phyloP scores from a whole-genome alignment of 257 asterid species.

The Nyctanthes arbortristis region DNA sequence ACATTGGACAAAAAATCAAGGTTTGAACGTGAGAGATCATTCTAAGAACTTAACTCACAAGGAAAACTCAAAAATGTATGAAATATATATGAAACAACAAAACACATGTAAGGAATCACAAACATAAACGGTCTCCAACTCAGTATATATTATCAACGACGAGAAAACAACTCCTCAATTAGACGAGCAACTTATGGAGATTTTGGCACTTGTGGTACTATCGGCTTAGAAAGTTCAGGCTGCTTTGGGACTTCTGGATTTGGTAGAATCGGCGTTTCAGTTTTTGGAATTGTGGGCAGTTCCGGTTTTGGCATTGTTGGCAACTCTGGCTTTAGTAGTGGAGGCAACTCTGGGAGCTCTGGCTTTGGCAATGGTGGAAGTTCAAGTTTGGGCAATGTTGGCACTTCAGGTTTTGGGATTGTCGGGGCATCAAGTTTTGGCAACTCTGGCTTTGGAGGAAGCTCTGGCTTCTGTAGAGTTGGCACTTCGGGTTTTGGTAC shows the following conservation, averaged over 20 bases:
- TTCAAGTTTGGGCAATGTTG: conserved; percentile 1
- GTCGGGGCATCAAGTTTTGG: too few species aligned
- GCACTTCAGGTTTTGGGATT: background rate
- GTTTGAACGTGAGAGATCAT: too few species aligned
- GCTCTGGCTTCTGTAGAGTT: background rate
- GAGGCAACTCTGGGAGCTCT: background rate
- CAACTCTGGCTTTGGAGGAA: background rate
- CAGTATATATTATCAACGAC: background rate
- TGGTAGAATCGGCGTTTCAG: conserved; percentile 21
- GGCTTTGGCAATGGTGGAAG: background rate
- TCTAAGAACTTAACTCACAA: too few species aligned
- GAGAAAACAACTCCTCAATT: background rate
- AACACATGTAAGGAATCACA: background rate
- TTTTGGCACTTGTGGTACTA: background rate
- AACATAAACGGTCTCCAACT: background rate
- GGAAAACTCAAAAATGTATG: background rate
- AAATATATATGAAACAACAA: background rate
- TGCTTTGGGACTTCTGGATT: conserved; percentile 4
- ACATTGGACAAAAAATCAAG: too few species aligned
- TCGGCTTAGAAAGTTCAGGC: background rate
- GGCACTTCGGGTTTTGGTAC: background rate
- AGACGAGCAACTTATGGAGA: background rate
- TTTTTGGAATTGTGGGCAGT: conserved; percentile 23
- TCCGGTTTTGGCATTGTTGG: conserved; percentile 28
- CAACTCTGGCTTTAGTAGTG: conserved; percentile 8